Percentiles rank a stretch among this genome's conserved stretches.
phyloP scores from a whole-genome alignment of 768 basidiomycete genomes.

The Nidula microcarpa region DNA sequence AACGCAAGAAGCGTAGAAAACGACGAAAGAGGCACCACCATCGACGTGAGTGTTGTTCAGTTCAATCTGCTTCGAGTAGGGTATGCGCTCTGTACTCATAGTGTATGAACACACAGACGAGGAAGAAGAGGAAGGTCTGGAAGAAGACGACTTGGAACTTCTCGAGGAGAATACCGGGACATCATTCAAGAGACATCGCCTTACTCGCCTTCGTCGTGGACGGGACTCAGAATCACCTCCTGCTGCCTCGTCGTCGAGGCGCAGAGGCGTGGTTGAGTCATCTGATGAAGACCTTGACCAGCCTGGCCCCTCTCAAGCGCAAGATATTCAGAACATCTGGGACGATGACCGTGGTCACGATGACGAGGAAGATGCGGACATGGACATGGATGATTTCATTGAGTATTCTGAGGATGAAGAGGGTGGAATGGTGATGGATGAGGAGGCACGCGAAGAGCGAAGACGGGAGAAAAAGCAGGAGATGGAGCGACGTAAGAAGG shows the following conservation, averaged over 20 bases:
- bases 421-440: slow-evolving; percentile 64
- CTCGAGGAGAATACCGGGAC: slow-evolving; percentile 89
- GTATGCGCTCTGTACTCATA: slow-evolving; percentile 1
- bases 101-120: slow-evolving; percentile 19
- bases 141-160: slow-evolving; percentile 91
- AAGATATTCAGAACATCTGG: slow-evolving; percentile 75
- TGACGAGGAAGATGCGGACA: slow-evolving; percentile 72
- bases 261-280: slow-evolving; percentile 59
- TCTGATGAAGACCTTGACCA: slow-evolving; percentile 77
- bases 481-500: slow-evolving; percentile 65
- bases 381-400: slow-evolving; percentile 75
- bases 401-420: slow-evolving; percentile 82
- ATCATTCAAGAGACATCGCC: slow-evolving; percentile 62
- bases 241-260: slow-evolving; percentile 56
- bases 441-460: slow-evolving; percentile 73
- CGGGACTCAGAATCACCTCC: slow-evolving; percentile 71
- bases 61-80: background rate
- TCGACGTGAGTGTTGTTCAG: slow-evolving; percentile 31
- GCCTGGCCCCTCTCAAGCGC: slow-evolving; percentile 48
- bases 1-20: slow-evolving; percentile 58
- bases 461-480: slow-evolving; percentile 64
- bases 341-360: slow-evolving; percentile 73
- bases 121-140: slow-evolving; percentile 67
- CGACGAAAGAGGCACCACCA: slow-evolving; percentile 62
- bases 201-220: slow-evolving; percentile 70